Percentiles rank a stretch among this genome's conserved stretches.
phyloP scores from a whole-genome alignment of 768 basidiomycete species.

The Auriculariales sp. region DNA sequence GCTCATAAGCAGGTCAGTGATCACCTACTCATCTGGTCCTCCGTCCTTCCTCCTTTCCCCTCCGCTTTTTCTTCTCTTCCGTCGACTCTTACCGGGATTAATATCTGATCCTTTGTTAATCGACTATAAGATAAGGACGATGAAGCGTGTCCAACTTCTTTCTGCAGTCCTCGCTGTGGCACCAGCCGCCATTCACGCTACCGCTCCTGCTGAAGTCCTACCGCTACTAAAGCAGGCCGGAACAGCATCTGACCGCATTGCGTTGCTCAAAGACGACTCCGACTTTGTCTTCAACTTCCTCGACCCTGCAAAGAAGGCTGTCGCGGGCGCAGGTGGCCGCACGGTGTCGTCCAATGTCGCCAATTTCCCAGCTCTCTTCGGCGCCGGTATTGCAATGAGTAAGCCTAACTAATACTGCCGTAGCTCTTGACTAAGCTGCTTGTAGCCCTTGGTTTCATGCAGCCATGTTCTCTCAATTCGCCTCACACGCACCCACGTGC shows the following conservation, averaged over 20 bases:
- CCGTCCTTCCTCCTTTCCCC: too few relatives aligned
- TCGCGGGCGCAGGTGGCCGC: conserved; percentile 13
- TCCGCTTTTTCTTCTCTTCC: too few relatives aligned
- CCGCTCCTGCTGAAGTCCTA: neutral
- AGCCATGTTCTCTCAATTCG: neutral
- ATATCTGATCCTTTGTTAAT: too few relatives aligned
- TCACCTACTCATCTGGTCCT: too few relatives aligned
- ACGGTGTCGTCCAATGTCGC: conserved; percentile 12
- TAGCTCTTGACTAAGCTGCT: too few relatives aligned
- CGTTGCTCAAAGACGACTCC: neutral
- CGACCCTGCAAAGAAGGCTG: conserved; percentile 9
- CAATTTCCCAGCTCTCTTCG: conserved; percentile 17
- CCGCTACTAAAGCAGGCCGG: neutral
- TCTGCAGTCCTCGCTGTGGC: too few relatives aligned
- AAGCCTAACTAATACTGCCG: neutral
- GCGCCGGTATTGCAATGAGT: conserved; percentile 10
- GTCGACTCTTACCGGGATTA: too few relatives aligned
- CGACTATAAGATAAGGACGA: too few relatives aligned
- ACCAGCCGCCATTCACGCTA: too few relatives aligned
- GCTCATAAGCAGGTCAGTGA: too few relatives aligned
- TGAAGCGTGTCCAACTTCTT: too few relatives aligned
- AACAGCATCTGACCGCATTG: neutral
- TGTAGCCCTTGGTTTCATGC: neutral
- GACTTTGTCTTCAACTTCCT: conserved; percentile 16
- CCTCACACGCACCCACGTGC: neutral